phyloP scores from a whole-genome alignment of 1,284 basidiomycete species.

The Golubevia pallescens region DNA sequence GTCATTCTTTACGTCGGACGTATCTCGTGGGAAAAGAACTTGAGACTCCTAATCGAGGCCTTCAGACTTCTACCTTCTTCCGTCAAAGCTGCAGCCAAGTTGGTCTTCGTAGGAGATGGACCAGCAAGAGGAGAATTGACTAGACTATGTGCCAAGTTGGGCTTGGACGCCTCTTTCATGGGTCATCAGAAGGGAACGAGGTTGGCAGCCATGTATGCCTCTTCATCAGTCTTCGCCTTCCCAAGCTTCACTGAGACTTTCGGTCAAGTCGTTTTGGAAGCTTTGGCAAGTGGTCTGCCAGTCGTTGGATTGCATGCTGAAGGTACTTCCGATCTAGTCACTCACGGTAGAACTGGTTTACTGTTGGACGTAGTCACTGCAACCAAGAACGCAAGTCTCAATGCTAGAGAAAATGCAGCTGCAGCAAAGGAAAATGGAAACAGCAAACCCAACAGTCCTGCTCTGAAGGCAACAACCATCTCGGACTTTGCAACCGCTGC shows the following conservation, averaged over 20 bases:
- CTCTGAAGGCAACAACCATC: slow-evolving; percentile 11
- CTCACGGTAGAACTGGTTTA: slow-evolving; percentile 51
- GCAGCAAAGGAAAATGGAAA: background rate
- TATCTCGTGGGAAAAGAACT: slow-evolving; percentile 71
- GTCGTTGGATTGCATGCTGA: slow-evolving; percentile 62
- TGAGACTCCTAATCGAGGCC: slow-evolving; percentile 69
- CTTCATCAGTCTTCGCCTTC: slow-evolving; percentile 70
- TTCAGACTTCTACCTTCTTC: slow-evolving; percentile 63
- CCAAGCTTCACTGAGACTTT: slow-evolving; percentile 68
- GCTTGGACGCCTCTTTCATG: slow-evolving; percentile 68
- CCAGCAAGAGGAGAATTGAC: slow-evolving; percentile 68
- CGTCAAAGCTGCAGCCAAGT: slow-evolving; percentile 64
- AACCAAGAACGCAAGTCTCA: background rate
- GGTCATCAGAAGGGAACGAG: slow-evolving; percentile 66
- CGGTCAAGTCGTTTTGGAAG: slow-evolving; percentile 61
- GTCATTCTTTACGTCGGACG: slow-evolving; percentile 66
- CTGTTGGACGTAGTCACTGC: slow-evolving; percentile 10
- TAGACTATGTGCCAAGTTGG: slow-evolving; percentile 65
- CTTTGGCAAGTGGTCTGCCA: slow-evolving; percentile 52
- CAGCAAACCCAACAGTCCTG: background rate
- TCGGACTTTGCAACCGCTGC: slow-evolving; percentile 29
- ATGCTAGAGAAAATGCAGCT: background rate
- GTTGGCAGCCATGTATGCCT: slow-evolving; percentile 67
- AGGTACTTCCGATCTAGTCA: slow-evolving; percentile 56
- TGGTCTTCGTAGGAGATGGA: slow-evolving; percentile 71